Conservation (phyloP, 2,329 filamentous ascomycete genomes). For the Neopestalotiopsis clavispora region DNA sequence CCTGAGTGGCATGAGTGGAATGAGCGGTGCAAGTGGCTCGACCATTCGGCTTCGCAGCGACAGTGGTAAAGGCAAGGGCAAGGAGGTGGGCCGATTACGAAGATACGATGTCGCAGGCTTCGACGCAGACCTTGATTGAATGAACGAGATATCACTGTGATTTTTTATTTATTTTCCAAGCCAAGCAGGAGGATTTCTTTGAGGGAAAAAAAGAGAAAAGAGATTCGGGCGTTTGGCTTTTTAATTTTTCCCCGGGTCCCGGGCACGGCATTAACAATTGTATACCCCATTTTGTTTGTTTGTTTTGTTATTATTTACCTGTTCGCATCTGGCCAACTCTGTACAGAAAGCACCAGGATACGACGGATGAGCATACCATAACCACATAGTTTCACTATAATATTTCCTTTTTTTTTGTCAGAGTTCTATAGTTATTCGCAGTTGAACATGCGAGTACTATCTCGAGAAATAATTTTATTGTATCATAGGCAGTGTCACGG, state of each 20-base stretch:
- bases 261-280: not conserved
- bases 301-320: not conserved
- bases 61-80: conserved; percentile 7
- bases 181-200: not conserved
- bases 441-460: not conserved
- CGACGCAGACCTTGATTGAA: conserved; percentile 16
- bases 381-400: not conserved
- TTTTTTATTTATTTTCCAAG: not conserved
- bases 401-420: not conserved
- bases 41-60: conserved; percentile 5
- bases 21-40: conserved; percentile 7
- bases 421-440: not conserved
- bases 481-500: not conserved
- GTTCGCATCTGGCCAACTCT: not conserved
- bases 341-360: not conserved
- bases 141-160: not conserved
- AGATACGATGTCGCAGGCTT: conserved; percentile 7
- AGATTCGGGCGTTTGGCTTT: not conserved
- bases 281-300: not conserved
- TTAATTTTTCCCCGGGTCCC: not conserved
- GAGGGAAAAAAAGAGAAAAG: not conserved
- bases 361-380: not conserved
- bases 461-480: not conserved
- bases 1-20: conserved; percentile 14
- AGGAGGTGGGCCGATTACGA: not conserved